Conservation (phyloP, 805 yeast genomes). For the Wickerhamomyces chaumierensis region DNA sequence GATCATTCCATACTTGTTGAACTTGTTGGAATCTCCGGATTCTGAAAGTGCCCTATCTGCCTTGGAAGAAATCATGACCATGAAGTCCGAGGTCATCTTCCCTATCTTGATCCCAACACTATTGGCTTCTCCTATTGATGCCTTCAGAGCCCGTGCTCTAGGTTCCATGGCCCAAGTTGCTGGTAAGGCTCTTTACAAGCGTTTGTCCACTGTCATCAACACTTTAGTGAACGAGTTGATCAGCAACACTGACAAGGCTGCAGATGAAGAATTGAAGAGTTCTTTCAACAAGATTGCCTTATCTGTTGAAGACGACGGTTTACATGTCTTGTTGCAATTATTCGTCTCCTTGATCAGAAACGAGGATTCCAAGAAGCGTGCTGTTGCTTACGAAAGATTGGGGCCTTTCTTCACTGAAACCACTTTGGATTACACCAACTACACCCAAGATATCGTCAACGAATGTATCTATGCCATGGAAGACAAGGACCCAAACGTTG, state of each 20-base stretch:
- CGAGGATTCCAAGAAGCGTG: slow-evolving; percentile 57
- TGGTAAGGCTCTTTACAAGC: slow-evolving; percentile 66
- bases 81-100: slow-evolving; percentile 84
- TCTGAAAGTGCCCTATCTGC: slow-evolving; percentile 79
- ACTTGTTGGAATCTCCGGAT: slow-evolving; percentile 47
- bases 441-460: slow-evolving; percentile 64
- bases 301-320: slow-evolving; percentile 68
- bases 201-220: slow-evolving; percentile 64
- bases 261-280: slow-evolving; percentile 28
- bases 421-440: slow-evolving; percentile 56
- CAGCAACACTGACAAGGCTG: slow-evolving; percentile 26
- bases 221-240: slow-evolving; percentile 55
- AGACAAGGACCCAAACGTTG: slow-evolving; percentile 52
- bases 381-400: slow-evolving; percentile 53
- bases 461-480: slow-evolving; percentile 64
- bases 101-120: slow-evolving; percentile 85
- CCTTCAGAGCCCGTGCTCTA: slow-evolving; percentile 77
- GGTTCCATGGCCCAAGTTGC: slow-evolving; percentile 86
- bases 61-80: slow-evolving; percentile 82
- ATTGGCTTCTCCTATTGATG: slow-evolving; percentile 69
- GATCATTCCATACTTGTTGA: slow-evolving; percentile 72
- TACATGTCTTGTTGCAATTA: slow-evolving; percentile 78
- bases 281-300: slow-evolving; percentile 63
- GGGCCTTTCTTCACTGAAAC: slow-evolving; percentile 63
- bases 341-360: slow-evolving; percentile 64